These are phyloP conservation scores for Malus sylvestris DNA, from an alignment of 306 rosid species.

Conservation along the genomic window DNA sequence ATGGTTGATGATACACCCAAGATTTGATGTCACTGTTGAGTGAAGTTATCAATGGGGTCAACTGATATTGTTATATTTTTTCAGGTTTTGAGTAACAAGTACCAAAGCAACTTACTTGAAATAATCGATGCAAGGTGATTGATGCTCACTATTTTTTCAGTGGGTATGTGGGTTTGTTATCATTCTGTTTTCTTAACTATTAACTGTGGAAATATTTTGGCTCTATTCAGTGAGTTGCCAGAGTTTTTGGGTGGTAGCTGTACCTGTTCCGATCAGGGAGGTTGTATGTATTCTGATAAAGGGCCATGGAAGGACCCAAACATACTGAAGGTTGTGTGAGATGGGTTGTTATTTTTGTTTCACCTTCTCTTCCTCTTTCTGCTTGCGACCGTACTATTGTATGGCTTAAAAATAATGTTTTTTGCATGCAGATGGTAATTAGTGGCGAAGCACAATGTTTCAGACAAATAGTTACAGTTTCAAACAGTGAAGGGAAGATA, in stretches of 20 bases:
- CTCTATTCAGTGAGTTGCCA: constrained; percentile 68
- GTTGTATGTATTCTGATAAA: constrained; percentile 82
- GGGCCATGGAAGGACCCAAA: constrained; percentile 91
- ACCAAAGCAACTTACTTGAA: constrained; percentile 71
- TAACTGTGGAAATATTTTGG: constrained; percentile 16
- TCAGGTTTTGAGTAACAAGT: constrained; percentile 85
- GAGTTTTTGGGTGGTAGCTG: constrained; percentile 84
- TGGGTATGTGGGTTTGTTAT: constrained; percentile 9
- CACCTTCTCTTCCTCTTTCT: constrained; percentile 1
- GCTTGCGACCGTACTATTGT: neutral
- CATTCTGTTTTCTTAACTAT: constrained; percentile 3
- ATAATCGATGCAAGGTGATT: constrained; percentile 67
- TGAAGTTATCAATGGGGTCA: constrained; percentile 8
- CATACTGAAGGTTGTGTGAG: constrained; percentile 57
- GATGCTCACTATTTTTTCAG: neutral
- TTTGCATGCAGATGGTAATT: constrained; percentile 53
- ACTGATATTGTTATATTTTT: constrained; percentile 19
- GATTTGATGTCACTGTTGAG: constrained; percentile 6
- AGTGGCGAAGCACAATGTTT: constrained; percentile 65
- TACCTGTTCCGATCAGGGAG: constrained; percentile 64
- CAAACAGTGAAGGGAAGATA: constrained; percentile 47
- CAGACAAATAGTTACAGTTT: constrained; percentile 64
- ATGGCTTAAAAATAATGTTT: constrained; percentile 17
- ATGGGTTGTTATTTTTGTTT: constrained; percentile 1
- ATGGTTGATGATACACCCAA: constrained; percentile 24